These are phyloP conservation scores for Diospyros lotus DNA, from an alignment of 148 eudicot species.

Conservation along the genomic window DNA sequence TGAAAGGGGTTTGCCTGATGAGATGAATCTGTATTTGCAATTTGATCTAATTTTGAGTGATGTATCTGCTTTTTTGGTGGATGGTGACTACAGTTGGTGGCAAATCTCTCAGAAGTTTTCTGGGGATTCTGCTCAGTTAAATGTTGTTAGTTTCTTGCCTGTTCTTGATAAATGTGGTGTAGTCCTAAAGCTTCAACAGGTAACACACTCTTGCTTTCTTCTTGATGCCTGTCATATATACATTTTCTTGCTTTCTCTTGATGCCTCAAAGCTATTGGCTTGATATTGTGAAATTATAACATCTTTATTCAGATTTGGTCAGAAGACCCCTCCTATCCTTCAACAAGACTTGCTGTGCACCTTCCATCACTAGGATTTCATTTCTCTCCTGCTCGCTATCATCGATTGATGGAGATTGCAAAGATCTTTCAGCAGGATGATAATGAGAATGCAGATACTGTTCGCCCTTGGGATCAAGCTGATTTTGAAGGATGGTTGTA, in stretches of 20 bases:
- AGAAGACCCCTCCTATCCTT: constrained; percentile 67
- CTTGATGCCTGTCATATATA: background rate
- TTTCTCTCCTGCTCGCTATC: constrained; percentile 97
- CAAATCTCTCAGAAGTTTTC: constrained; percentile 33
- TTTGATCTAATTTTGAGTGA: constrained; percentile 92
- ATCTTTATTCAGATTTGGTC: constrained; percentile 55
- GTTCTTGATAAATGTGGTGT: constrained; percentile 93
- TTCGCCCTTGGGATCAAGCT: constrained; percentile 82
- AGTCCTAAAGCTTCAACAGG: constrained; percentile 90
- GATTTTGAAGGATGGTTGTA: constrained; percentile 94
- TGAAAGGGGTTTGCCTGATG: constrained; percentile 43
- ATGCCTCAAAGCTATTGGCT: background rate
- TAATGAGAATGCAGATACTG: constrained; percentile 31
- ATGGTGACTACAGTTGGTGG: constrained; percentile 86
- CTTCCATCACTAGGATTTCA: constrained; percentile 86
- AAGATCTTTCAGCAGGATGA: constrained; percentile 62
- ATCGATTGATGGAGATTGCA: constrained; percentile 85
- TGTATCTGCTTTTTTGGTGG: constrained; percentile 87
- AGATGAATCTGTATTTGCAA: constrained; percentile 66
- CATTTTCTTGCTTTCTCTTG: background rate
- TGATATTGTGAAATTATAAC: background rate
- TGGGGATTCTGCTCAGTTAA: constrained; percentile 32
- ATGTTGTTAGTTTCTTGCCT: constrained; percentile 58
- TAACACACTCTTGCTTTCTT: constrained; percentile 16
- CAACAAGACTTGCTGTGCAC: constrained; percentile 85